Percentiles rank a stretch among this genome's conserved stretches.
These are phyloP conservation scores for Umbelopsis ramanniana DNA, from an alignment of 192 early-diverging fungal genomes.

Conservation along the genomic window DNA sequence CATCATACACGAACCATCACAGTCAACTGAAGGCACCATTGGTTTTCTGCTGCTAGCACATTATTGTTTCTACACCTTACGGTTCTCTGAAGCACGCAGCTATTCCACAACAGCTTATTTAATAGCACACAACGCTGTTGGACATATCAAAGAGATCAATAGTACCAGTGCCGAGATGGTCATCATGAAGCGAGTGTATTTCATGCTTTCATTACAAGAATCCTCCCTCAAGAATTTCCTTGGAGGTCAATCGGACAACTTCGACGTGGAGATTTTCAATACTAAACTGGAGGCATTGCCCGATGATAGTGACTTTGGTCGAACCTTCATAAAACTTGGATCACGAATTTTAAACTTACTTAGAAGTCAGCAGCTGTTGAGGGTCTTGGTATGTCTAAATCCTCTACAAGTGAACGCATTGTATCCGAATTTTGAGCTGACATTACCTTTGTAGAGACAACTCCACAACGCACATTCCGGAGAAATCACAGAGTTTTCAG, in stretches of 20 bases:
- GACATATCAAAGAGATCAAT: background rate
- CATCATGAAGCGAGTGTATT: background rate
- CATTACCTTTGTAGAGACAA: background rate
- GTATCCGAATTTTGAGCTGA: too few species aligned
- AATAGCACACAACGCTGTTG: background rate
- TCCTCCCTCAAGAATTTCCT: background rate
- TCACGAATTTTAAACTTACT: background rate
- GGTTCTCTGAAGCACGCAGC: constrained; percentile 7
- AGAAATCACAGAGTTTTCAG: background rate
- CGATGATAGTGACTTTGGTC: background rate
- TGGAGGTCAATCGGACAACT: background rate
- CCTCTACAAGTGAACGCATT: too few species aligned
- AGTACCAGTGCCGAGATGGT: background rate
- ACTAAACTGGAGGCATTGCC: background rate
- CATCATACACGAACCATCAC: constrained; percentile 2
- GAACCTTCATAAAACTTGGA: background rate
- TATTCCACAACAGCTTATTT: constrained; percentile 10
- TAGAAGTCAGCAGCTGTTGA: background rate
- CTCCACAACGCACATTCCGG: background rate
- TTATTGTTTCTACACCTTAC: background rate
- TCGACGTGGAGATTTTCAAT: background rate
- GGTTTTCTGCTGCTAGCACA: background rate
- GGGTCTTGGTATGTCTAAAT: background rate
- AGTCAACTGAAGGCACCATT: background rate
- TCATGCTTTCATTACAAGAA: constrained; percentile 3